Base-by-base conservation (phyloP, 2,329 filamentous ascomycete genomes). In the Grosmannia clavigera region DNA sequence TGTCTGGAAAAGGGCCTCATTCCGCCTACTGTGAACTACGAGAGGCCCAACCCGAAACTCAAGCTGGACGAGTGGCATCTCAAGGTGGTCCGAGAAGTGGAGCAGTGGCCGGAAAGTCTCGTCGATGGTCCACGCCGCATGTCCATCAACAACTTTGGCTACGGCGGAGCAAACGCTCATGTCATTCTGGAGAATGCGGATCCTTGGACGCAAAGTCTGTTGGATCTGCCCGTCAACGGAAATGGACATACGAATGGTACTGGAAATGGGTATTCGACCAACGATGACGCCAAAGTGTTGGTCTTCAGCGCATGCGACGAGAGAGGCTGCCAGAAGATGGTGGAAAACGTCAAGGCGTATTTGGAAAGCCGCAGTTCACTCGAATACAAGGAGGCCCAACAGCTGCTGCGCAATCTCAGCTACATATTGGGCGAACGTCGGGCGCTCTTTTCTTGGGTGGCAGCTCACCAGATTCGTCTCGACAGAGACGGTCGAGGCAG, bases 81-180 rank as follows among this genome's bases (percentile, higher is more conserved):
- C 14, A 69, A 52, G 65, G 60, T 72, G 9, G 66, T 67, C 0
- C 65, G 59, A 7, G 52, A 64, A 38, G 57, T 55, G 22, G 65
- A 64, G 5, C 14, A 62, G 3, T 72, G 69, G 69, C 69, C 68
- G 0, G 27, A 60, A 1, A 53, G 51, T 11, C 60, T 60, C 19
- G 38, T n/a, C 3, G 25, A 40, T 4, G 29, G 38, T 16, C 38
- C 66, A 0, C 59, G 62, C 1, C 62, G 69, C 0, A 67, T 65
- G 0, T 67, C 65, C 3, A 64, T 71, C 33, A 70, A 68, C 58
- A 67, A 64, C 1, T 69, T 69, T 43, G 69, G 70, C 3, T 70
- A 63, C 46, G 69, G 69, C 5, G 70, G 70, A 0, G 64, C 68
- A 2, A 71, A 71, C 55, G 66, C 63, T 0, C 69, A 70, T 38